A percentile compares a stretch with the other conserved stretches of the same genome.
phyloP scores from a whole-genome alignment of 371 early-diverging fungal species.

The Zychaea mexicana region DNA sequence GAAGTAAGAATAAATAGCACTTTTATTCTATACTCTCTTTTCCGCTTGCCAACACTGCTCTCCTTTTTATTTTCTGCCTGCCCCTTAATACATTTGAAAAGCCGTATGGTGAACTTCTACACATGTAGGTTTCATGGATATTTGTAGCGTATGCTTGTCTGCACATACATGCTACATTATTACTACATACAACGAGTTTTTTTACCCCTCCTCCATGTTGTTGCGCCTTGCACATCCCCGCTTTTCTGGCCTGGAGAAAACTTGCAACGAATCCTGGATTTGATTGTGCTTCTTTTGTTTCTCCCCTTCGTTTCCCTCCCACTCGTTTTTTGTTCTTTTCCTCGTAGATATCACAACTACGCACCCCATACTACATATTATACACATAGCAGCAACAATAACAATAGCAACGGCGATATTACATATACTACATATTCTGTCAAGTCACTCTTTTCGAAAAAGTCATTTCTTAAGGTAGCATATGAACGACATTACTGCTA shows the following conservation, averaged over 20 bases:
- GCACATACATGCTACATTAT: background rate
- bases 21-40: constrained; percentile 8
- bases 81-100: constrained; percentile 4
- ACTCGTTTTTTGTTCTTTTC: constrained; percentile 9
- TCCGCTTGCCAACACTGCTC: background rate
- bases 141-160: too few species aligned
- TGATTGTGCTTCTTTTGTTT: constrained; percentile 2
- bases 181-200: background rate
- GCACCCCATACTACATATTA: too few species aligned
- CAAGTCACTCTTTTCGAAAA: background rate
- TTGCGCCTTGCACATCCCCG: background rate
- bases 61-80: constrained; percentile 7
- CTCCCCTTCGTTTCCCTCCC: background rate
- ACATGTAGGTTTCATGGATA: too few species aligned
- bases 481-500: too few species aligned
- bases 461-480: too few species aligned
- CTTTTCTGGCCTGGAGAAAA: background rate
- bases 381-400: too few species aligned
- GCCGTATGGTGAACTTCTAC: background rate
- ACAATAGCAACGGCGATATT: too few species aligned
- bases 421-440: background rate
- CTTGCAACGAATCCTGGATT: background rate
- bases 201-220: background rate
- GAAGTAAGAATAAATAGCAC: background rate
- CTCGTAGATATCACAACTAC: too few species aligned